Base-by-base conservation (phyloP, 306 rosid genomes). In the Herpetospermum pedunculosum region DNA sequence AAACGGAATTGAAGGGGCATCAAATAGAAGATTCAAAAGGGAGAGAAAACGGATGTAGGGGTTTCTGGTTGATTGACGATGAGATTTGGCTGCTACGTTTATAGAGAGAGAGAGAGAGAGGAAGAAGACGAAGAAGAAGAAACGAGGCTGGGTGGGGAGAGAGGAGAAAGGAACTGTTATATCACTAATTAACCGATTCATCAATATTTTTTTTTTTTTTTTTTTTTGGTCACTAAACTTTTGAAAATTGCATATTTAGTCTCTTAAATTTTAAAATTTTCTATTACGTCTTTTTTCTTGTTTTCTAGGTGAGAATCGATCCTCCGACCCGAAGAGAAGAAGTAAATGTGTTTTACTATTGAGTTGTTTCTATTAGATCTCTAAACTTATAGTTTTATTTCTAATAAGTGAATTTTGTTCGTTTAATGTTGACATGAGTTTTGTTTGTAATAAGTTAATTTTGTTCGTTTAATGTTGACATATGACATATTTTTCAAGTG, bases 71-170 rank as follows among this genome's bases (percentile, higher is more conserved):
- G 87, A 81, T 38, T 38, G 87, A 83, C 77, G 87, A 83, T 86
- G 90, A 89, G 91, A 82, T 89, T 86, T 87, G 96, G 82, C 55
- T 84, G 90, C 72, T 71, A 77, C 82, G 90, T 63, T 67, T 82
- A 29, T 79, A 77, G 13, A 58, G 30, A 5, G 30, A 32, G 18
- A 74, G 49, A 48, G 50, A 81, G 59, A 65, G 47, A 58, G 48
- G 53, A 48, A 4, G 43, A 48, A 34, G 73, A 9, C n/a, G 57
- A n/a, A 8, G 26, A 21, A 63, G 16, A 64, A 64, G 12, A 40
- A 65, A 43, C 8, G 55, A 44, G 73, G 55, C 40, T 40, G 34
- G 50, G 72, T 25, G 69, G 26, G 26, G 29, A 58, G 38, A 49
- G 18, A 50, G 53, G 34, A 55, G 69, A 60, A 58, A 14, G 13